These are phyloP conservation scores for Sabuloglossum arenarium DNA, from an alignment of 495 filamentous ascomycete genomes.

Conservation along the genomic window DNA sequence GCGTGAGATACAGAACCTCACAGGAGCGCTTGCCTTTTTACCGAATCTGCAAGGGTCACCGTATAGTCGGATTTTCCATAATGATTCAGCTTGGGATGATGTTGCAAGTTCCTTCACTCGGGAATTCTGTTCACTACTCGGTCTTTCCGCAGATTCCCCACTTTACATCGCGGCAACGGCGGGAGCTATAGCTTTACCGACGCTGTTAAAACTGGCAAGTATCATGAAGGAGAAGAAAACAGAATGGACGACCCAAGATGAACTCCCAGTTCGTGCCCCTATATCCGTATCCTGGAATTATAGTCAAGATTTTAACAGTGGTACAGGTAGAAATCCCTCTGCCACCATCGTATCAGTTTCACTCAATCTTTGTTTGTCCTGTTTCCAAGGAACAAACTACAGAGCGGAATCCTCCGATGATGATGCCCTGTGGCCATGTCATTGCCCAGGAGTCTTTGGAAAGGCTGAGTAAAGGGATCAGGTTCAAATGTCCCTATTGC, in stretches of 20 bases:
- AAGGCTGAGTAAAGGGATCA: constrained; percentile 49
- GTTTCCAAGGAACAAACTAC: constrained; percentile 92
- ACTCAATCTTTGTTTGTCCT: constrained; percentile 93
- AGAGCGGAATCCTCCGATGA: constrained; percentile 86
- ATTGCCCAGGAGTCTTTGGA: constrained; percentile 67
- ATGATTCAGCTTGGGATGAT: constrained; percentile 51
- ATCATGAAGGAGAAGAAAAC: constrained; percentile 75
- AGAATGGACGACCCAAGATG: constrained; percentile 82
- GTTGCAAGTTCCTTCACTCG: constrained; percentile 68
- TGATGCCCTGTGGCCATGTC: constrained; percentile 94
- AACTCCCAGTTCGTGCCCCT: constrained; percentile 45
- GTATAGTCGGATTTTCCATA: constrained; percentile 56
- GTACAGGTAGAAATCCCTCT: constrained; percentile 67
- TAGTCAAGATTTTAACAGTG: neutral
- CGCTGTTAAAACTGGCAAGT: constrained; percentile 55
- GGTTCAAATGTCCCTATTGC: constrained; percentile 95
- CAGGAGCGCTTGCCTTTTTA: constrained; percentile 55
- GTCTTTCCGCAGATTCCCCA: constrained; percentile 69
- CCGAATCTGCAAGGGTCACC: constrained; percentile 47
- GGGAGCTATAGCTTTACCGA: constrained; percentile 75
- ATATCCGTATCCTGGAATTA: neutral
- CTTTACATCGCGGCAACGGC: constrained; percentile 83
- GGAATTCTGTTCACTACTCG: constrained; percentile 86
- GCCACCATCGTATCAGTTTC: constrained; percentile 70
- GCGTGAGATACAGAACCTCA: constrained; percentile 54